Evolutionary conservation across 192 early-diverging fungal species (phyloP).

Genomic region (Coemansia sp.): DNA sequence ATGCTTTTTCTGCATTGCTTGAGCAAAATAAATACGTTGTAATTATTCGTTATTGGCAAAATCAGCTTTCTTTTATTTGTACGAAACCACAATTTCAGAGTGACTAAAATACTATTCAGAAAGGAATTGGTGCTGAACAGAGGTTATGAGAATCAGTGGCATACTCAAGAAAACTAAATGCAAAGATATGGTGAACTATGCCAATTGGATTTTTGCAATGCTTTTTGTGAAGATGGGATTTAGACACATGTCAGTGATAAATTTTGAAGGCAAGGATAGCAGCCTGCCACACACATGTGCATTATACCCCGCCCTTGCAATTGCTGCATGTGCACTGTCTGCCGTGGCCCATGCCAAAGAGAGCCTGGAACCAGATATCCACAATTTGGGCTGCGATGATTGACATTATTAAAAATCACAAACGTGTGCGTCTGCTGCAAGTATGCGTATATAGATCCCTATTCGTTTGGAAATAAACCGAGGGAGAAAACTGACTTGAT

Average conservation of each 20-base stretch:
- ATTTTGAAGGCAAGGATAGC: not conserved
- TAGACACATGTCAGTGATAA: not conserved
- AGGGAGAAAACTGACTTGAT: not conserved
- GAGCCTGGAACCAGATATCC: conserved; percentile 24
- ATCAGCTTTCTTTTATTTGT: too few species aligned
- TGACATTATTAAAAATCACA: conserved; percentile 10
- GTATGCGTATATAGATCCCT: not conserved
- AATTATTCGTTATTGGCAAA: not conserved
- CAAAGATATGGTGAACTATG: too few species aligned
- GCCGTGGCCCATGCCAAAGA: conserved; percentile 26
- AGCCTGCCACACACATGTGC: not conserved
- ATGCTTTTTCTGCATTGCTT: not conserved
- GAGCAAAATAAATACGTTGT: not conserved
- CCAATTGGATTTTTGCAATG: not conserved
- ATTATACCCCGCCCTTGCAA: conserved; percentile 28
- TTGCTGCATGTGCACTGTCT: conserved; percentile 48
- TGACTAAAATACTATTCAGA: too few species aligned
- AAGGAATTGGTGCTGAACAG: too few species aligned
- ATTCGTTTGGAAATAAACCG: not conserved
- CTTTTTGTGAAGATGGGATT: not conserved
- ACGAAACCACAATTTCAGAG: too few species aligned
- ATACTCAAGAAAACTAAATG: too few species aligned
- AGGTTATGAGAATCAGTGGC: too few species aligned
- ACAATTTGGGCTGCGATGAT: conserved; percentile 22
- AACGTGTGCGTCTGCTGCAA: conserved; percentile 3